Base-by-base conservation (phyloP, 192 early-diverging fungal genomes). In the Gonapodya prolifera region DNA sequence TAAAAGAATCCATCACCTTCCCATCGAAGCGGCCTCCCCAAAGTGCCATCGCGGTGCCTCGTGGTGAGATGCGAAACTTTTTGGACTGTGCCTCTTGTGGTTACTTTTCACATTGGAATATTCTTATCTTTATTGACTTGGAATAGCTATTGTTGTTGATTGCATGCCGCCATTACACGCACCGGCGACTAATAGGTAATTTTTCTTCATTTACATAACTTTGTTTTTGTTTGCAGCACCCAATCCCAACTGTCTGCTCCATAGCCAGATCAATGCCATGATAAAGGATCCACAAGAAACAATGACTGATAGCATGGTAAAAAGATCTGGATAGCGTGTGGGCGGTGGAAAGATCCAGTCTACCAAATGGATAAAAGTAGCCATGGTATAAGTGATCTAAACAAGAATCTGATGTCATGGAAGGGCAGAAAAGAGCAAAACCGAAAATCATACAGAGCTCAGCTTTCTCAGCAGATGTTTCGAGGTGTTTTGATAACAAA, bases 21-120 rank as follows among this genome's bases (percentile, higher is more conserved):
- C 71, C 71, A 32, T 18, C 32, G 71, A 73, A 73, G 28, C 71
- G 71, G 16, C 71, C 71, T 73, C 71, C 71, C 71, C 71, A 73
- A 30, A 73, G 71, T 13, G 71, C 2, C 71, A 73, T 73, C 71
- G 18, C 32, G 71, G 16, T 13, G 31, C 31, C 31, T 73, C 71
- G 71, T 8, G 45, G 8, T 61, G 45, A 61, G 45, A 61, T 8
- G 8, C 45, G 45, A 23, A n/a, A n/a, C n/a, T n/a, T n/a, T n/a
- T n/a, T n/a, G n/a, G n/a, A n/a, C n/a, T n/a, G n/a, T n/a, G n/a
- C n/a, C n/a, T 61, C 23, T 61, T 61, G 45, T 61, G 45, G 8
- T 23, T 23, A 61, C 8, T 61, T 61, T 16, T 61, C 23, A 61
- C 23, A 61, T 16, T 61, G 45, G 45, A 16, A 61, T 23, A 8